phyloP scores from a whole-genome alignment of 2,329 filamentous ascomycete species.

The Monosporascus sp. region DNA sequence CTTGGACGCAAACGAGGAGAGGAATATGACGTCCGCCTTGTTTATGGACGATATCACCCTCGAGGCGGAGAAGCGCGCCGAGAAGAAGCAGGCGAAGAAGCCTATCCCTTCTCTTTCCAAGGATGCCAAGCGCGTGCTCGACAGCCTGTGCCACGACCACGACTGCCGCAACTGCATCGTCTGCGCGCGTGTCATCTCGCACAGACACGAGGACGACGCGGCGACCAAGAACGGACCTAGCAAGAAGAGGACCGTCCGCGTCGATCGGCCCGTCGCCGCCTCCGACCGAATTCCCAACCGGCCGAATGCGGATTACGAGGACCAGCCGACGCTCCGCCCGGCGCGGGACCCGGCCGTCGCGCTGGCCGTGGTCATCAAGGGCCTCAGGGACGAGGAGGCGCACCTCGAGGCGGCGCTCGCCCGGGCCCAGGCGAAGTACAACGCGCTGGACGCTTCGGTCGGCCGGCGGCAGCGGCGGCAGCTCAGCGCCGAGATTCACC shows the following conservation, averaged over 20 bases:
- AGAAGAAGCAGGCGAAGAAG: slow-evolving; percentile 18
- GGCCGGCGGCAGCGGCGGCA: slow-evolving; percentile 59
- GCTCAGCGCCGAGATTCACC: slow-evolving; percentile 56
- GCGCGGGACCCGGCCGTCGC: slow-evolving; percentile 66
- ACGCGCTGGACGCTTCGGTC: slow-evolving; percentile 60
- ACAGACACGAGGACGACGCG: slow-evolving; percentile 24
- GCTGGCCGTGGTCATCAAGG: slow-evolving; percentile 77
- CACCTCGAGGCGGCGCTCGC: slow-evolving; percentile 70
- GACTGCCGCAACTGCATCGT: slow-evolving; percentile 53
- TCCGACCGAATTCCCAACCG: slow-evolving; percentile 53
- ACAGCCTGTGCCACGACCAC: slow-evolving; percentile 46
- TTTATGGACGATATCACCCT: slow-evolving; percentile 56
- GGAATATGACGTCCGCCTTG: slow-evolving; percentile 55
- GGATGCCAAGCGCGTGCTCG: slow-evolving; percentile 48
- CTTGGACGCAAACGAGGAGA: slow-evolving; percentile 29
- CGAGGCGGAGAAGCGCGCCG: slow-evolving; percentile 33
- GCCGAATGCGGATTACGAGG: slow-evolving; percentile 34
- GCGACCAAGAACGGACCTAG: slow-evolving; percentile 32
- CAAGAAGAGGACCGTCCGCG: slow-evolving; percentile 55
- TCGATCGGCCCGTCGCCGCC: slow-evolving; percentile 61
- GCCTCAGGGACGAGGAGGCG: slow-evolving; percentile 70
- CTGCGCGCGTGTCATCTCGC: slow-evolving; percentile 48
- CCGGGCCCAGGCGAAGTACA: slow-evolving; percentile 57
- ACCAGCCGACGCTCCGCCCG: slow-evolving; percentile 57
- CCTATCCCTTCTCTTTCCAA: slow-evolving; percentile 43